Evolutionary conservation across 2,329 filamentous ascomycete genomes (phyloP).

Genomic region (Botrytis tulipae): DNA sequence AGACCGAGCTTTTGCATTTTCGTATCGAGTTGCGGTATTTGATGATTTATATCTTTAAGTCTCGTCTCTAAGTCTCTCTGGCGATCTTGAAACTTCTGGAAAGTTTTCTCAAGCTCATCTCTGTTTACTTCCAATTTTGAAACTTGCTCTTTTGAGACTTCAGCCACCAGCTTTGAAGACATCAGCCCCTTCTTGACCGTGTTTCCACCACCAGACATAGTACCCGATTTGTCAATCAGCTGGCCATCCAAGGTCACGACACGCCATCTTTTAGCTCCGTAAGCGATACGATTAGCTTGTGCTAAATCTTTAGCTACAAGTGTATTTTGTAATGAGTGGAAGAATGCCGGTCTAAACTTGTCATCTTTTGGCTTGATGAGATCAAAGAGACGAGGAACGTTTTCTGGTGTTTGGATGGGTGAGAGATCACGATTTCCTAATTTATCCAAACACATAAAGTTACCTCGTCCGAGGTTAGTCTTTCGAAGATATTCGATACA

Average conservation of each 20-base stretch:
- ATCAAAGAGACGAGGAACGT: conserved; percentile 89
- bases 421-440: conserved; percentile 75
- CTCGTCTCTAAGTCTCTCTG: conserved; percentile 75
- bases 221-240: conserved; percentile 96
- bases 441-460: conserved; percentile 94
- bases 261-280: conserved; percentile 89
- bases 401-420: conserved; percentile 82
- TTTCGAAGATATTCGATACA: conserved; percentile 97
- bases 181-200: conserved; percentile 89
- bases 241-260: conserved; percentile 95
- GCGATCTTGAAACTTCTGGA: conserved; percentile 79
- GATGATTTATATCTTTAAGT: conserved; percentile 68
- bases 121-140: conserved; percentile 82
- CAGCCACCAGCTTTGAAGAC: conserved; percentile 91
- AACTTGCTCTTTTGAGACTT: conserved; percentile 86
- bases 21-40: conserved; percentile 83
- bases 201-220: conserved; percentile 95
- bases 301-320: conserved; percentile 87
- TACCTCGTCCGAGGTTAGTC: conserved; percentile 93
- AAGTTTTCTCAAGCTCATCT: conserved; percentile 78
- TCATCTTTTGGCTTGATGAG: conserved; percentile 86
- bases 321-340: conserved; percentile 92
- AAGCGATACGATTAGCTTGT: conserved; percentile 97
- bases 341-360: conserved; percentile 86
- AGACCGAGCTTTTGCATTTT: conserved; percentile 87